phyloP scores from a whole-genome alignment of 23 red algal species.

The Gracilaria domingensis region DNA sequence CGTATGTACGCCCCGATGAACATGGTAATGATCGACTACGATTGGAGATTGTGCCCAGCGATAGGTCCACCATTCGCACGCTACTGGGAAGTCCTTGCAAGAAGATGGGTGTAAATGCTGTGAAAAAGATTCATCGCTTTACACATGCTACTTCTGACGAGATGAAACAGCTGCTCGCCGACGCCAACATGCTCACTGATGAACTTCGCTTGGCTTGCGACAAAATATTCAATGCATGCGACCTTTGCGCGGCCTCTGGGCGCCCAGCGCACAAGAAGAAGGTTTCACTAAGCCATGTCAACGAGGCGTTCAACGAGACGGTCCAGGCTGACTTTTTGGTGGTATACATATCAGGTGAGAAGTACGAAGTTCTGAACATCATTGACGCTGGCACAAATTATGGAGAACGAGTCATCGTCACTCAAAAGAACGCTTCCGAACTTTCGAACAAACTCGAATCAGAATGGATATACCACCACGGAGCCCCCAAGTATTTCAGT shows the following conservation, averaged over 20 bases:
- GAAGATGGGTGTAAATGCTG: background rate
- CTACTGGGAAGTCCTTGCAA: too few species aligned
- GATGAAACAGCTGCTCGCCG: conserved; percentile 10
- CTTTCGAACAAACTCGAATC: background rate
- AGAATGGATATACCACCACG: conserved; percentile 22
- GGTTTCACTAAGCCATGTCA: conserved; percentile 10
- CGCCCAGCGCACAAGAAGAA: conserved; percentile 2
- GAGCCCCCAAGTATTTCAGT: background rate
- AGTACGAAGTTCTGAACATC: conserved; percentile 35
- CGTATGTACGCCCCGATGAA: too few species aligned
- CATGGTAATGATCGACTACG: too few species aligned
- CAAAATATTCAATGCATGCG: conserved; percentile 6
- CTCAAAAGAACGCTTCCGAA: background rate
- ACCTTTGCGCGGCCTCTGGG: background rate
- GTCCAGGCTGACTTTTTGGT: conserved; percentile 26
- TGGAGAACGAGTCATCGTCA: background rate
- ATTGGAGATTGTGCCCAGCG: too few species aligned
- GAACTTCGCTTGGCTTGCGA: background rate
- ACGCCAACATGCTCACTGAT: background rate
- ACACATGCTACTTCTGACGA: background rate
- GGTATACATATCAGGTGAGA: conserved; percentile 29
- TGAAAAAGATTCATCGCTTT: conserved; percentile 27
- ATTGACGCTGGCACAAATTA: conserved; percentile 9
- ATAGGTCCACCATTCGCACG: too few species aligned
- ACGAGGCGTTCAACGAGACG: conserved; percentile 14